Conservation (phyloP, 768 basidiomycete species). For the Nidularia sp. region DNA sequence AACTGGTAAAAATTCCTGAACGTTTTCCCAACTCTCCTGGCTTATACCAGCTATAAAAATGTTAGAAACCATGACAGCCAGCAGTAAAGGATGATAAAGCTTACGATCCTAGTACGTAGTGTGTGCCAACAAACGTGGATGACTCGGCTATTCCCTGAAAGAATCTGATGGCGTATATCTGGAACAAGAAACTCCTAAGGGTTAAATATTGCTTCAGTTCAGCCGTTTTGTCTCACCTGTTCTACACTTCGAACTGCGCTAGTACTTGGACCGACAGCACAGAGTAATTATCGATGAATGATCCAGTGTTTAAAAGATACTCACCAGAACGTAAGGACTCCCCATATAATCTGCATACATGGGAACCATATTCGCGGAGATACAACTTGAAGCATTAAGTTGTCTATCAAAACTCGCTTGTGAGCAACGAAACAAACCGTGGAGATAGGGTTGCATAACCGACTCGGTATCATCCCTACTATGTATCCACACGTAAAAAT, state of each 20-base stretch:
- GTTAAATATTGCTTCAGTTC: not conserved
- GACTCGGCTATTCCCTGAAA: constrained; percentile 72
- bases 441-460: constrained; percentile 1
- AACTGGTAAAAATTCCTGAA: constrained; percentile 68
- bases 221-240: too few relatives aligned
- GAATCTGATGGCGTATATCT: constrained; percentile 71
- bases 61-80: too few relatives aligned
- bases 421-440: not conserved
- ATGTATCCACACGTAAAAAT: constrained; percentile 76
- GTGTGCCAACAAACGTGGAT: constrained; percentile 74
- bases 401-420: constrained; percentile 33
- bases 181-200: not conserved
- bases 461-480: constrained; percentile 70
- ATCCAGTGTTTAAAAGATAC: constrained; percentile 1
- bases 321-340: constrained; percentile 60
- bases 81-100: too few relatives aligned
- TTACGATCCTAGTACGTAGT: constrained; percentile 69
- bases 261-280: constrained; percentile 31
- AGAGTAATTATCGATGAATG: too few relatives aligned
- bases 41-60: constrained; percentile 66
- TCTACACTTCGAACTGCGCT: constrained; percentile 50
- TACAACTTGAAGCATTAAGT: constrained; percentile 61
- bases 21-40: constrained; percentile 67
- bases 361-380: constrained; percentile 68
- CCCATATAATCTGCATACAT: constrained; percentile 62